Percentiles rank a stretch among this genome's conserved stretches.
Evolutionary conservation across 495 filamentous ascomycete species (phyloP).

Genomic region (Tuber microsphaerosporum): DNA sequence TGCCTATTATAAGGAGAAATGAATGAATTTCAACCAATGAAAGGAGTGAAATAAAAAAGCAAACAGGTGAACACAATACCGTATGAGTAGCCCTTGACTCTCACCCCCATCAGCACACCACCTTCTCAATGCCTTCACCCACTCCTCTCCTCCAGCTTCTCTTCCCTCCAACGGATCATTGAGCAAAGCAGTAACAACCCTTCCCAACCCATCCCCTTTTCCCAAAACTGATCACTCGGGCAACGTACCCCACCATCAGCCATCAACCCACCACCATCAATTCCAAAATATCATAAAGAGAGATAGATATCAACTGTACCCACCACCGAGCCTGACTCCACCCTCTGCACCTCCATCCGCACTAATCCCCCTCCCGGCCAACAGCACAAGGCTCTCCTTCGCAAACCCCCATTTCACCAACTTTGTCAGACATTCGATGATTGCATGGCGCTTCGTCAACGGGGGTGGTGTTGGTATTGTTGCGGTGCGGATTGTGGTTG

Average conservation of each 20-base stretch:
- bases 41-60: constrained; percentile 1
- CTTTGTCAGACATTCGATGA: background rate
- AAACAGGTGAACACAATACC: constrained; percentile 43
- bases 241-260: constrained; percentile 4
- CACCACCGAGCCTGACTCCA: constrained; percentile 65
- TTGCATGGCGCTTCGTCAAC: background rate
- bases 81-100: constrained; percentile 52
- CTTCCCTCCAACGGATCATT: constrained; percentile 74
- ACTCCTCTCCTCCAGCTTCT: constrained; percentile 53
- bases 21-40: constrained; percentile 7
- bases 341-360: constrained; percentile 50
- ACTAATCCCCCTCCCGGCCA: constrained; percentile 66
- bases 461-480: background rate
- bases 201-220: constrained; percentile 46
- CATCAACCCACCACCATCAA: background rate
- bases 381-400: constrained; percentile 53
- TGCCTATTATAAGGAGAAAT: constrained; percentile 10
- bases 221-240: constrained; percentile 19
- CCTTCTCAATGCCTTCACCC: constrained; percentile 47
- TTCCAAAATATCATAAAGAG: background rate
- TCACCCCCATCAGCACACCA: constrained; percentile 42
- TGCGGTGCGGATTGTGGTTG: background rate
- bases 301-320: constrained; percentile 22
- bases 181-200: constrained; percentile 62
- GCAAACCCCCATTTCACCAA: constrained; percentile 18